Conservation (phyloP, 1,284 basidiomycete species). For the Anthracocystis walkeri region DNA sequence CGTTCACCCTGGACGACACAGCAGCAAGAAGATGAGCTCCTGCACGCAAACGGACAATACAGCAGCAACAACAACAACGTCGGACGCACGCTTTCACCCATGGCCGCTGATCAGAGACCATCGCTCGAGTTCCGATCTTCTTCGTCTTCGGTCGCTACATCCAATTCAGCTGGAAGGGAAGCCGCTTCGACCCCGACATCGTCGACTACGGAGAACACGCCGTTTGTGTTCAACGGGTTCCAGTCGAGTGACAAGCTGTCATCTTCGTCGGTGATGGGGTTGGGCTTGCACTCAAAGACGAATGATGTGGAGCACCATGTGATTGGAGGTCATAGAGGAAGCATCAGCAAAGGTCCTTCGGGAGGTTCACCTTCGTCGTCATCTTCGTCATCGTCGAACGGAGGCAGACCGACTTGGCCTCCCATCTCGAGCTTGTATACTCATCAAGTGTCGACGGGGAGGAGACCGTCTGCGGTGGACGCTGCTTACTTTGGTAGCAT, state of each 20-base stretch:
- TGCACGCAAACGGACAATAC: neutral
- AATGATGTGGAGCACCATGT: neutral
- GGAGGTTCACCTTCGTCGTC: conserved; percentile 2
- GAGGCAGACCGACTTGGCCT: conserved; percentile 15
- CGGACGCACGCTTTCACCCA: conserved; percentile 18
- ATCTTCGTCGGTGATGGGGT: conserved; percentile 1
- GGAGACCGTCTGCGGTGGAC: neutral
- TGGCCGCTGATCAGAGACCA: conserved; percentile 9
- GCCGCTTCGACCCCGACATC: conserved; percentile 17
- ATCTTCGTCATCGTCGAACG: conserved; percentile 1
- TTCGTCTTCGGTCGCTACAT: conserved; percentile 28
- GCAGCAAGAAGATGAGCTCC: conserved; percentile 4
- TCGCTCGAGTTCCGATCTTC: conserved; percentile 31
- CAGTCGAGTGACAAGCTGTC: neutral
- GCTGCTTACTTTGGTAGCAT: neutral
- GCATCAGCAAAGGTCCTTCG: neutral
- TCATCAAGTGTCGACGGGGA: neutral
- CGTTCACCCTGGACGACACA: conserved; percentile 4
- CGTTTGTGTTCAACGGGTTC: conserved; percentile 6
- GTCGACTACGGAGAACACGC: conserved; percentile 20
- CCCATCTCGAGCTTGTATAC: conserved; percentile 27
- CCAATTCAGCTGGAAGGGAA: conserved; percentile 17
- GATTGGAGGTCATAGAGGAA: neutral
- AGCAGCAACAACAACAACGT: neutral
- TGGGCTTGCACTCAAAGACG: neutral